Percentiles rank a stretch among this genome's conserved stretches.
phyloP scores from a whole-genome alignment of 495 filamentous ascomycete genomes.

The Chaetomidium leptoderma region DNA sequence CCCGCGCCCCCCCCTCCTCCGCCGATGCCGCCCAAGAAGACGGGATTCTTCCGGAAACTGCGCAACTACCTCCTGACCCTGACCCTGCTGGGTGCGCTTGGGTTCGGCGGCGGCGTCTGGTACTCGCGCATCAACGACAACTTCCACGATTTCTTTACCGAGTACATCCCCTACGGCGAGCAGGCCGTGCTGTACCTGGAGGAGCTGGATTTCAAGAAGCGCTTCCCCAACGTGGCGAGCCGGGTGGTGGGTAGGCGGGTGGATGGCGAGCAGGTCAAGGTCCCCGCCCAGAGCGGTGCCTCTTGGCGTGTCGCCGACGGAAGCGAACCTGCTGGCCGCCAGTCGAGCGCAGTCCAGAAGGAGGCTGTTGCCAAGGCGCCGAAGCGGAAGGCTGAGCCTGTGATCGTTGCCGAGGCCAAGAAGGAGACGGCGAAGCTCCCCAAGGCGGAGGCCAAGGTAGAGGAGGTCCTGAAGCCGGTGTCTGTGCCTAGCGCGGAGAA shows the following conservation, averaged over 20 bases:
- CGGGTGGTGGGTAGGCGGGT: conserved; percentile 40
- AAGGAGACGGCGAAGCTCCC: conserved; percentile 37
- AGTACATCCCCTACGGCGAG: conserved; percentile 93
- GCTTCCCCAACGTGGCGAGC: conserved; percentile 71
- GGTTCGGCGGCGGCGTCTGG: conserved; percentile 84
- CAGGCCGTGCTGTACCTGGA: conserved; percentile 95
- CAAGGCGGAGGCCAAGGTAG: conserved; percentile 31
- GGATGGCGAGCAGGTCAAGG: conserved; percentile 71
- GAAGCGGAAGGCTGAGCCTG: conserved; percentile 27
- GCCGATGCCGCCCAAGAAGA: conserved; percentile 56
- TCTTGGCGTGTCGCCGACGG: conserved; percentile 70
- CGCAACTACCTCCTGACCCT: conserved; percentile 65
- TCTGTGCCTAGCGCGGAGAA: conserved; percentile 11
- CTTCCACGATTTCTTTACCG: conserved; percentile 99
- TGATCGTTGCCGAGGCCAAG: conserved; percentile 29
- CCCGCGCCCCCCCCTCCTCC: conserved; percentile 45
- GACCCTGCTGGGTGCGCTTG: conserved; percentile 64
- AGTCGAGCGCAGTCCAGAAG: conserved; percentile 43
- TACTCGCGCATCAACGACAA: conserved; percentile 91
- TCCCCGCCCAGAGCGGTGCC: conserved; percentile 79
- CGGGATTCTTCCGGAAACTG: conserved; percentile 66
- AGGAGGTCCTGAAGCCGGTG: conserved; percentile 13
- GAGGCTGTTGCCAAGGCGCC: conserved; percentile 31
- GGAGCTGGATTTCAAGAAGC: conserved; percentile 86
- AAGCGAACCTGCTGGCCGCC: conserved; percentile 37